phyloP scores from a whole-genome alignment of 2,329 filamentous ascomycete species.

The Penicillium aurantiogriseum region DNA sequence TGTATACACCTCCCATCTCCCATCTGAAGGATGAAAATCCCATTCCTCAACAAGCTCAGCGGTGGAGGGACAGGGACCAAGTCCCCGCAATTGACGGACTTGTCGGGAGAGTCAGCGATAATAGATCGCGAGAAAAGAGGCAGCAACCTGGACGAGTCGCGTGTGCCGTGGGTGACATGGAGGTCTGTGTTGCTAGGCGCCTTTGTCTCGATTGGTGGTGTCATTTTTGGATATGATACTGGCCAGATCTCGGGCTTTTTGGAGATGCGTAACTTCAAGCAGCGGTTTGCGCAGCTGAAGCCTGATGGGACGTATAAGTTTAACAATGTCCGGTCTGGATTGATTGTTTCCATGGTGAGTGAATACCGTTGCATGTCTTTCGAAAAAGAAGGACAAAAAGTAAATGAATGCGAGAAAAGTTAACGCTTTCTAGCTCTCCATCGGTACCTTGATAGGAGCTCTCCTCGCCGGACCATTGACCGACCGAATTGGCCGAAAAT shows the following conservation, averaged over 20 bases:
- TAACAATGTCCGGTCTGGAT: constrained; percentile 43
- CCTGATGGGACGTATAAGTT: constrained; percentile 36
- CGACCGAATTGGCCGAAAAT: constrained; percentile 44
- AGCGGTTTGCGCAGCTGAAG: constrained; percentile 38
- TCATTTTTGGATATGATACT: constrained; percentile 47
- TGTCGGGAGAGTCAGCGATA: constrained; percentile 2
- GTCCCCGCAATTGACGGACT: constrained; percentile 16
- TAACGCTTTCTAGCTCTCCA: constrained; percentile 32
- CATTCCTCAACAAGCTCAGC: constrained; percentile 11
- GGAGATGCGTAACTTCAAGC: constrained; percentile 43
- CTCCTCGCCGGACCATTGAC: constrained; percentile 42
- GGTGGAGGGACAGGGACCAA: neutral
- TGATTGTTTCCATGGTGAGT: constrained; percentile 41
- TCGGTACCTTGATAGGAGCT: constrained; percentile 45
- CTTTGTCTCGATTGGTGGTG: constrained; percentile 48
- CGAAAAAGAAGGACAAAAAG: too few relatives aligned
- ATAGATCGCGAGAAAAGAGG: constrained; percentile 18
- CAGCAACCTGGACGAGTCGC: constrained; percentile 26
- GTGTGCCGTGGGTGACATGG: constrained; percentile 37
- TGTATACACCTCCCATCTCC: neutral
- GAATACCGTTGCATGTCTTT: neutral
- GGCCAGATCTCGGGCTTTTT: constrained; percentile 48
- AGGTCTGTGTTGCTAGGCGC: constrained; percentile 40
- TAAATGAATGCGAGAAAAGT: neutral
- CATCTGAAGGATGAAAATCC: constrained; percentile 11